Evolutionary conservation across 306 rosid species (phyloP).

Genomic region (Medicago ruthenica): DNA sequence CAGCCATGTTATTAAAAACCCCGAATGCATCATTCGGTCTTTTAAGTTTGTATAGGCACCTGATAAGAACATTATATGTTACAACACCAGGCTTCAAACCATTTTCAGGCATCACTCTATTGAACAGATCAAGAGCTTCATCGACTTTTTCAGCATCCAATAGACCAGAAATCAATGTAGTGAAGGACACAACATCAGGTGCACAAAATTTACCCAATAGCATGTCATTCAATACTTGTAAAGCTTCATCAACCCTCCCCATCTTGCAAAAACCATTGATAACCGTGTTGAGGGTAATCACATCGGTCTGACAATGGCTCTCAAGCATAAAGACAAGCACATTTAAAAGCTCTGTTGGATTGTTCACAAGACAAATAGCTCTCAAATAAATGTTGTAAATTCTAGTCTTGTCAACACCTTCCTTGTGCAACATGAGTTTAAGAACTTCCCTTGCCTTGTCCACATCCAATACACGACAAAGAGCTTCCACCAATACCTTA

Average conservation of each 20-base stretch:
- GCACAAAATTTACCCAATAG: constrained; percentile 66
- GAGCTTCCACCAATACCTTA: constrained; percentile 69
- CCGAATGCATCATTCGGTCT: constrained; percentile 61
- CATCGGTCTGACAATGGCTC: constrained; percentile 67
- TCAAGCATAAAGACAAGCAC: constrained; percentile 77
- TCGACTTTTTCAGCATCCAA: constrained; percentile 60
- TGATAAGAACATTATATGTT: constrained; percentile 72
- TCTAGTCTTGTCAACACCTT: constrained; percentile 68
- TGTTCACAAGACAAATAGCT: constrained; percentile 70
- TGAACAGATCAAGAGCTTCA: constrained; percentile 64
- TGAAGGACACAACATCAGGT: constrained; percentile 81
- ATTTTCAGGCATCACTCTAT: constrained; percentile 60
- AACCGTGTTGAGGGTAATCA: constrained; percentile 75
- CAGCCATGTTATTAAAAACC: constrained; percentile 53
- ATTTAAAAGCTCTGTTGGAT: constrained; percentile 78
- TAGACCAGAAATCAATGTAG: constrained; percentile 71
- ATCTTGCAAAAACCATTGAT: constrained; percentile 82
- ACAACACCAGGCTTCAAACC: constrained; percentile 68
- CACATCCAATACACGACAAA: constrained; percentile 59
- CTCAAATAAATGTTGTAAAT: constrained; percentile 79
- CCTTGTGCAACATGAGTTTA: constrained; percentile 59
- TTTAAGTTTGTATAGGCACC: constrained; percentile 67
- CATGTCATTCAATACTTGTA: constrained; percentile 76
- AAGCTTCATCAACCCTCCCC: constrained; percentile 78
- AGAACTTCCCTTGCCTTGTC: constrained; percentile 73